Percentiles rank a stretch among this genome's conserved stretches.
Conservation (phyloP, 1,284 basidiomycete genomes). For the Tylopilus sp. region DNA sequence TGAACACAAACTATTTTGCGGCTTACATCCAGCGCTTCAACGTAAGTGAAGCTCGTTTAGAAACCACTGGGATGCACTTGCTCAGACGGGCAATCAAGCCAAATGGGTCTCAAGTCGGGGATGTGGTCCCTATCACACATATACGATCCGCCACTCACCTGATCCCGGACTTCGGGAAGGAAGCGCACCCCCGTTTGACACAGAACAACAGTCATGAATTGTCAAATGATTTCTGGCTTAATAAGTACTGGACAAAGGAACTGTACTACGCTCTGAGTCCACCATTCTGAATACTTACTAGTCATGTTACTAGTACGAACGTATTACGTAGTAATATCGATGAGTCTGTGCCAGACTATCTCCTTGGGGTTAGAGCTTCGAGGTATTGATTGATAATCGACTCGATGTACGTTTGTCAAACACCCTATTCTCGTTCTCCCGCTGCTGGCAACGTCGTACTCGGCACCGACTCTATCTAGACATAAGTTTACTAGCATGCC, state of each 20-base stretch:
- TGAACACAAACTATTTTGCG: background rate
- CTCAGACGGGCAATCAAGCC: background rate
- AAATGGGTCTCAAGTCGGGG: background rate
- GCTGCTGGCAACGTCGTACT: too few relatives aligned
- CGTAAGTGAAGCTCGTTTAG: background rate
- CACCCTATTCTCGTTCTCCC: too few relatives aligned
- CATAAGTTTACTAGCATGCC: too few relatives aligned
- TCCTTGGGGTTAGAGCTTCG: too few relatives aligned
- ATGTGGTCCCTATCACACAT: background rate
- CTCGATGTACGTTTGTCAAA: too few relatives aligned
- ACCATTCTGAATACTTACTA: too few relatives aligned
- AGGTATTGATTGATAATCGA: too few relatives aligned
- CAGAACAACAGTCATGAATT: background rate
- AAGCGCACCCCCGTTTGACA: background rate
- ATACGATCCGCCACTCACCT: background rate
- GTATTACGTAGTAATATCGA: too few relatives aligned
- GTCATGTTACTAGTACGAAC: too few relatives aligned
- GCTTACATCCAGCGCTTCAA: background rate
- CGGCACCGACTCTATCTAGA: too few relatives aligned
- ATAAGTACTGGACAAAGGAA: constrained; percentile 1
- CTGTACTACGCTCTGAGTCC: background rate
- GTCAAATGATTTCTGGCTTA: background rate
- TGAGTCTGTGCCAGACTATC: too few relatives aligned
- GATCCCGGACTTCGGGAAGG: background rate
- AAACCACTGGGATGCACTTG: background rate